Percentiles rank a stretch among this genome's conserved stretches.
Evolutionary conservation across 345 rosid species (phyloP).

Genomic region (Hibiscus mutabilis): DNA sequence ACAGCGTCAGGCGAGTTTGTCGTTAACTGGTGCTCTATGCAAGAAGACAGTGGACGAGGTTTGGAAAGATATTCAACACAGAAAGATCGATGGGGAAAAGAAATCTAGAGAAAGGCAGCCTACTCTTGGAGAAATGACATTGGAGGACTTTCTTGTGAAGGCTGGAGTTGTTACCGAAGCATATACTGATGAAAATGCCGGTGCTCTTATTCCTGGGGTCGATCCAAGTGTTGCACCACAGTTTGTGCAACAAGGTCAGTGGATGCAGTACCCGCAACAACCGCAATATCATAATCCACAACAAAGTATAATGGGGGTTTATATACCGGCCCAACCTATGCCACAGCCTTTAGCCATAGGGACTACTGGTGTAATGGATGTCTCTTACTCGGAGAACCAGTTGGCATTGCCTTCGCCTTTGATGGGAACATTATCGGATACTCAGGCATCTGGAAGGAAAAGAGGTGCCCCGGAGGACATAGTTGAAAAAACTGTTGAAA

Average conservation of each 20-base stretch:
- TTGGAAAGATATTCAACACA: neutral
- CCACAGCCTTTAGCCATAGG: conserved; percentile 15
- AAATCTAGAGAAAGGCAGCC: conserved; percentile 34
- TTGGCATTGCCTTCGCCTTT: neutral
- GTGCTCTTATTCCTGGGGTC: conserved; percentile 27
- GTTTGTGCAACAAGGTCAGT: conserved; percentile 60
- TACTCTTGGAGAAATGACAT: conserved; percentile 89
- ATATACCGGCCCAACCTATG: conserved; percentile 50
- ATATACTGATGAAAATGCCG: conserved; percentile 31
- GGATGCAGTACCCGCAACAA: conserved; percentile 81
- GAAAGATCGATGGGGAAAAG: neutral
- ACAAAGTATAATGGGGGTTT: conserved; percentile 58
- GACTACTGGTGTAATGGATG: neutral
- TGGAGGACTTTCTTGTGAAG: conserved; percentile 92
- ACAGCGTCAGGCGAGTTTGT: neutral
- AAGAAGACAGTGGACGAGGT: neutral
- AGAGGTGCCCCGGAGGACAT: neutral
- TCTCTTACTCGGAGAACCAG: neutral
- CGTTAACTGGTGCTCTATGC: neutral
- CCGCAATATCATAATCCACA: conserved; percentile 59
- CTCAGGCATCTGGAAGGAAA: neutral
- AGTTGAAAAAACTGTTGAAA: neutral
- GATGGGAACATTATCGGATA: neutral
- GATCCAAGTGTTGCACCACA: conserved; percentile 44
- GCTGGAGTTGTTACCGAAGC: conserved; percentile 52